Conservation (phyloP, 2,329 filamentous ascomycete species). For the Zymoseptoria crescenta region DNA sequence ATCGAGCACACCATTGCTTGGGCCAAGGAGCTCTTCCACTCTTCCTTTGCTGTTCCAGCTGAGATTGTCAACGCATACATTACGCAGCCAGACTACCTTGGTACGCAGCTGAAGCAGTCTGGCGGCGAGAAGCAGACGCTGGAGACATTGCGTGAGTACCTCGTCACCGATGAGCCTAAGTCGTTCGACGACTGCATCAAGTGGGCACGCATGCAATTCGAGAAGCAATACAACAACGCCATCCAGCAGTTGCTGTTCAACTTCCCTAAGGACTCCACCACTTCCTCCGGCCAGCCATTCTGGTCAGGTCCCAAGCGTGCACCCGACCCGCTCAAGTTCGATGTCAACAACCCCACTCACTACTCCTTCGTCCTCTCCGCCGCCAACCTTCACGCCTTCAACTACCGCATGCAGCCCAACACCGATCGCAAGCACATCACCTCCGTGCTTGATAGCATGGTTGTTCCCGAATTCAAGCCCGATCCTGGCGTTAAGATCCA, state of each 20-base stretch:
- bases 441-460: conserved; percentile 81
- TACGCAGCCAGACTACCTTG: conserved; percentile 82
- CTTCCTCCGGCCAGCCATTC: conserved; percentile 82
- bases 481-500: conserved; percentile 92
- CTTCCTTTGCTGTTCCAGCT: conserved; percentile 84
- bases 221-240: conserved; percentile 93
- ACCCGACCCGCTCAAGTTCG: conserved; percentile 83
- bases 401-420: conserved; percentile 80
- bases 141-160: conserved; percentile 79
- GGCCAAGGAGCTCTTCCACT: conserved; percentile 93
- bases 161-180: conserved; percentile 84
- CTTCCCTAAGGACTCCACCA: conserved; percentile 89
- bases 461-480: conserved; percentile 89
- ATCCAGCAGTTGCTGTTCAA: conserved; percentile 94
- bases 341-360: conserved; percentile 75
- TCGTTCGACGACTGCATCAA: conserved; percentile 94
- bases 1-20: conserved; percentile 99
- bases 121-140: conserved; percentile 92
- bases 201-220: conserved; percentile 89
- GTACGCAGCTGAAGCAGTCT: conserved; percentile 78
- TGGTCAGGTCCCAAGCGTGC: conserved; percentile 98
- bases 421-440: conserved; percentile 62
- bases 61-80: conserved; percentile 89
- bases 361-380: conserved; percentile 80
- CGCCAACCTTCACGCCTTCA: conserved; percentile 91